Evolutionary conservation across 345 rosid species (phyloP), one percentile per base, ranked within the genome.

Genomic region (Syzygium oleosum): DNA sequence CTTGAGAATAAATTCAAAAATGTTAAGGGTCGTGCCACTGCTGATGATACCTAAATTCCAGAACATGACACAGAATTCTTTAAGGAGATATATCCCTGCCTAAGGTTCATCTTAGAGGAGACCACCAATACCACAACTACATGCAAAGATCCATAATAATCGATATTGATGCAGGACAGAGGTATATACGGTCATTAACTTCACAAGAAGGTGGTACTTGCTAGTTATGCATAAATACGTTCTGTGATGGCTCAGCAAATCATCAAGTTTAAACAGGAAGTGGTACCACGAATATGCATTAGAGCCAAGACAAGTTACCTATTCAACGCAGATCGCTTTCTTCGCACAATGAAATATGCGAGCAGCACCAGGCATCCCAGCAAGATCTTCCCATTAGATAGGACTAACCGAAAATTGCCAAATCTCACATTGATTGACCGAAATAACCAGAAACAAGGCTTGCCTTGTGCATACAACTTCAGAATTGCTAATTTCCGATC

Each of bases 301-400:
- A 41, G 14, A 19, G 80, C 49, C 80, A 34, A 73, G 49, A 5
- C 80, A 34, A 73, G 21, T 89, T 90, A 97, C 99, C 94, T 87
- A 88, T 83, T 89, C 51, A 96, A 61, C 78, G 92, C 87, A 90
- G 94, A 92, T 88, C 87, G 87, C 88, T 93, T 96, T 92, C 94
- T 93, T 86, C 90, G 90, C 46, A 93, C 46, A 83, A 94, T 86
- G 86, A 90, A 94, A 90, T 68, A 93, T 15, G 92, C 29, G 52
- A 97, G 90, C 91, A 94, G 77, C 88, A 93, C 86, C 89, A 95
- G 88, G 87, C 90, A 92, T 85, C 95, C 96, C 73, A 97, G 89
- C 61, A 93, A 88, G 88, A 95, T 56, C 88, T 93, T 95, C 89
- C 94, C 91, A 85, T 86, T 94, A 38, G 94, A 91, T 86, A 95